Conservation (phyloP, 2,329 filamentous ascomycete genomes). For the Nemania sp. region DNA sequence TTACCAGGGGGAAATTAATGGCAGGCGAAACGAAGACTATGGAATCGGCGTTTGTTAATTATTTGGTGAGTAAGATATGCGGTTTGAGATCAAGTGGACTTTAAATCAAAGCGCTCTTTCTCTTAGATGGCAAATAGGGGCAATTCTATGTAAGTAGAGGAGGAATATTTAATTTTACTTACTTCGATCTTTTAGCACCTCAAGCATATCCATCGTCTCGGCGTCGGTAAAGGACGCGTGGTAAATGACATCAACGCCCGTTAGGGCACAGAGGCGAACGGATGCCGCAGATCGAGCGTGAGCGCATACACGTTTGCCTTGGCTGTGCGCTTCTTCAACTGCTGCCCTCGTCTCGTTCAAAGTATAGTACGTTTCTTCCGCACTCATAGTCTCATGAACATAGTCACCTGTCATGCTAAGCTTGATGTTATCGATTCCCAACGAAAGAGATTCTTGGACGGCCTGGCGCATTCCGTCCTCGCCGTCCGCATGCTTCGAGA, state of each 20-base stretch:
- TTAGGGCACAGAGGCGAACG: constrained; percentile 57
- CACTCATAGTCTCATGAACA: constrained; percentile 36
- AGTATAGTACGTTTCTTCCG: constrained; percentile 56
- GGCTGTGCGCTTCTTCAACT: constrained; percentile 60
- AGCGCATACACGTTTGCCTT: constrained; percentile 56
- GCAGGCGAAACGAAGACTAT: constrained; percentile 56
- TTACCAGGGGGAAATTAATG: constrained; percentile 53
- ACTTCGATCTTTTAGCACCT: constrained; percentile 52
- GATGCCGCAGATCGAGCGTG: constrained; percentile 60
- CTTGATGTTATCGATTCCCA: constrained; percentile 57
- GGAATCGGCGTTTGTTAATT: background rate
- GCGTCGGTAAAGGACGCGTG: constrained; percentile 60
- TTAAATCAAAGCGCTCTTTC: no score
- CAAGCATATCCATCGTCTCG: constrained; percentile 55
- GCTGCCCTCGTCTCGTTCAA: constrained; percentile 61
- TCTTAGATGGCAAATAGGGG: no score
- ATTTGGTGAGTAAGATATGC: background rate
- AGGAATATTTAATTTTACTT: constrained; percentile 10
- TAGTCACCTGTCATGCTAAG: constrained; percentile 55
- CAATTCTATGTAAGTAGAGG: no score
- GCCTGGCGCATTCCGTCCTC: constrained; percentile 56
- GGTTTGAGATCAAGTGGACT: no score
- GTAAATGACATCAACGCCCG: constrained; percentile 62
- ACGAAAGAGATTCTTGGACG: constrained; percentile 51
- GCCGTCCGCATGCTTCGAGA: constrained; percentile 53